Conservation (phyloP, 169 alveolate species). For the Miamiensis avidus region DNA sequence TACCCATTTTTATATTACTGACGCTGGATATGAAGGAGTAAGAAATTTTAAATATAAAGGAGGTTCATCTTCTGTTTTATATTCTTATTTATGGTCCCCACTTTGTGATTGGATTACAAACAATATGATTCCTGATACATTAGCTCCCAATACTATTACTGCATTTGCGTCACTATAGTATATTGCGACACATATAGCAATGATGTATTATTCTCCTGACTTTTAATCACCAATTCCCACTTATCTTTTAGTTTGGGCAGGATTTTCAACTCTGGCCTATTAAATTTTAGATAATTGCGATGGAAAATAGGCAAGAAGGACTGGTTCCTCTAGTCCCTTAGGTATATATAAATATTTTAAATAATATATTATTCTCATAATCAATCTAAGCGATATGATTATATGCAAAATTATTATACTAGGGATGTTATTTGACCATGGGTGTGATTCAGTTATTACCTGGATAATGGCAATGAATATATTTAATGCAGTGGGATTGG, state of each 20-base stretch:
- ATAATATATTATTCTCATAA: no score
- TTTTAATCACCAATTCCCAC: constrained; percentile 48
- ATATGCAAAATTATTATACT: no score
- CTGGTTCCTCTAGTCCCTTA: constrained; percentile 68
- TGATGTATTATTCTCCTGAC: constrained; percentile 46
- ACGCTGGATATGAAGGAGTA: constrained; percentile 20
- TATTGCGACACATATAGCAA: constrained; percentile 42
- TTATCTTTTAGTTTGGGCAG: constrained; percentile 52
- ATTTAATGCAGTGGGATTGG: constrained; percentile 30
- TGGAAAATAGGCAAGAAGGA: constrained; percentile 83
- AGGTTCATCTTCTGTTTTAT: constrained; percentile 11
- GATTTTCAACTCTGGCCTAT: constrained; percentile 54
- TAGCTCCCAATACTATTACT: constrained; percentile 68
- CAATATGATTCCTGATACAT: constrained; percentile 27
- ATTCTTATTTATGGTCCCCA: constrained; percentile 18
- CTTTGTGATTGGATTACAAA: constrained; percentile 10
- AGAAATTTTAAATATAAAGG: constrained; percentile 25
- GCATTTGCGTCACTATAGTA: constrained; percentile 51
- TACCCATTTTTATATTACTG: constrained; percentile 17
- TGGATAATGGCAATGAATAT: constrained; percentile 49
- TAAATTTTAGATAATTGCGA: constrained; percentile 66
- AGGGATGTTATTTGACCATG: constrained; percentile 77
- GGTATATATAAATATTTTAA: no score
- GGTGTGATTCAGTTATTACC: constrained; percentile 57
- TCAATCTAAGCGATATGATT: no score